These are phyloP conservation scores for Penicillium dipodomyicola DNA, from an alignment of 495 filamentous ascomycete species.

Conservation along the genomic window DNA sequence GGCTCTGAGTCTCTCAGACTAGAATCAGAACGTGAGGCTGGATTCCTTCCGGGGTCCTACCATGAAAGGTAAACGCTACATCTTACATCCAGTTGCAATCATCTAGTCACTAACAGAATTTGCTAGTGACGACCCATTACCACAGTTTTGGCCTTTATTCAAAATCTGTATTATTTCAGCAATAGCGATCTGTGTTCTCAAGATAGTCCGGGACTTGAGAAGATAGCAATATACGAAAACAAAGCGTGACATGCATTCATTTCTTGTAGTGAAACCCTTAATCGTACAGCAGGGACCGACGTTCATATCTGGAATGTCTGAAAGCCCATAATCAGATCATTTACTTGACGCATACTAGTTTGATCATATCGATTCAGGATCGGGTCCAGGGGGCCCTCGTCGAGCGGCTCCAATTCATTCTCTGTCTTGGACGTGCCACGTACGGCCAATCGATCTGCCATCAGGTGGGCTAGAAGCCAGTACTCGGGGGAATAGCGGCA, in stretches of 20 bases:
- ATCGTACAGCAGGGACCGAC: neutral
- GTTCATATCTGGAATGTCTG: conserved; percentile 19
- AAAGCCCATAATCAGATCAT: conserved; percentile 25
- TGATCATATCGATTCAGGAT: conserved; percentile 28
- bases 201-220: neutral
- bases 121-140: neutral
- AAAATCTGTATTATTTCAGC: conserved; percentile 4
- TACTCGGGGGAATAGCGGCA: conserved; percentile 20
- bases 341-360: conserved; percentile 28
- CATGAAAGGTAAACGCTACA: neutral
- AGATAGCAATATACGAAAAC: neutral
- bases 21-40: conserved; percentile 6
- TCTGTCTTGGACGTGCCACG: neutral
- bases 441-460: conserved; percentile 18
- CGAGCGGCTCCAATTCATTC: conserved; percentile 11
- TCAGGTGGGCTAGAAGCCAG: conserved; percentile 24
- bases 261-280: neutral
- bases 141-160: neutral
- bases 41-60: neutral
- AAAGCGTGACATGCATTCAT: neutral
- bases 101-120: neutral
- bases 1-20: neutral
- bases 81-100: neutral
- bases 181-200: conserved; percentile 4
- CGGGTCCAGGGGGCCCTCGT: conserved; percentile 20